Evolutionary conservation across 228 moss, liverwort and hornwort genomes (phyloP), one percentile per base, ranked within the genome.

Genomic region (Sphagnum magellanicum): DNA sequence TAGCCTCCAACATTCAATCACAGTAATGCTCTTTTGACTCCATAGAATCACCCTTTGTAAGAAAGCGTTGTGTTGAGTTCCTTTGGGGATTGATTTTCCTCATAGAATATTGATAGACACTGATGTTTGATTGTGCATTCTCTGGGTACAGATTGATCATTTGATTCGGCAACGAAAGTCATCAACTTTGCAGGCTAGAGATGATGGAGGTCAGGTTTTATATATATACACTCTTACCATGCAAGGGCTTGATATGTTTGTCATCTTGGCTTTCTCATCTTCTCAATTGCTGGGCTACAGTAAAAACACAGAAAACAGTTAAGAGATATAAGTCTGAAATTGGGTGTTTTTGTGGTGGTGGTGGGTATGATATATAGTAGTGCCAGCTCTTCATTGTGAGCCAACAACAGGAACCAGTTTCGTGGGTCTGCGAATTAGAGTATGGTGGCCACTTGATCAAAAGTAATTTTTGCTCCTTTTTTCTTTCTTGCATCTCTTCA

Each of bases 401-500:
- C 61, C 63, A 48, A 69, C 57, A 60, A 73, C 74, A 71, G 77
- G 51, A 63, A 68, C 78, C 6, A 78, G 79, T 50, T 78, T 81
- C 62, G 84, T 89, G 67, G 91, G 87, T 53, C 84, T 82, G 64
- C 87, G 84, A 71, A 83, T 91, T 14, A 87, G 71, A 78, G 83
- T 91, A 5, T 91, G 89, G 91, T 91, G 89, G 89, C 91, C 89
- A 53, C 79, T 91, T 59, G 91, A 91, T 83, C 91, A 91, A 74
- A 89, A 89, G 88, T 91, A 79, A 61, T 73, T 53, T 49, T 13
- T 62, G 10, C 15, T 13, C 8, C 50, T 0, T 50, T 6, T 52
- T 47, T 68, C 6, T 52, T 53, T 5, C 49, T 16, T 63, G 63
- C 63, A 32, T 32, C 32, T 32, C 32, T 32, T 32, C 32, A 32